These are phyloP conservation scores for Mrakia gelida DNA, from an alignment of 768 basidiomycete genomes.

Conservation along the genomic window DNA sequence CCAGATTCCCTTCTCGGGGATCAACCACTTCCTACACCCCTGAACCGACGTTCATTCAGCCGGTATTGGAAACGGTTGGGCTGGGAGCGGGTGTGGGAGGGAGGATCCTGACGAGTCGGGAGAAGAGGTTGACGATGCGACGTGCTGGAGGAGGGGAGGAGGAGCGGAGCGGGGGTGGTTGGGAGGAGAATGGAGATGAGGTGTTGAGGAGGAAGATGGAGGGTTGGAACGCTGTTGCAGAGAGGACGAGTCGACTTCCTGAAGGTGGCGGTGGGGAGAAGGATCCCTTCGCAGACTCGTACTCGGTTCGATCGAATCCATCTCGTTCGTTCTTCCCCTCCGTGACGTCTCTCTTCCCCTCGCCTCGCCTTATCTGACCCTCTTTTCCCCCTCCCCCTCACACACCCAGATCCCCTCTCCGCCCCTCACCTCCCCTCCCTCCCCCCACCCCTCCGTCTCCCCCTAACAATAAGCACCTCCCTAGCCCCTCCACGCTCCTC, in stretches of 20 bases:
- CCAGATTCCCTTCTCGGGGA: neutral
- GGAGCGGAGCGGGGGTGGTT: neutral
- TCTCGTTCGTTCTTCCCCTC: too few species aligned
- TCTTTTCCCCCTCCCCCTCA: too few species aligned
- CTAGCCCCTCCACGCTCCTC: neutral
- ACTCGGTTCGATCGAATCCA: too few species aligned
- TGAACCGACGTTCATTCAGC: constrained; percentile 1
- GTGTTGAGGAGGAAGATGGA: constrained; percentile 11
- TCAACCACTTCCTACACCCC: neutral
- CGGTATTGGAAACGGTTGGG: neutral
- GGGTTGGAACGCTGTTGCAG: neutral
- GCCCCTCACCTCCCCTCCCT: neutral
- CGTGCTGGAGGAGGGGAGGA: neutral
- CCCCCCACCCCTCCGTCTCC: neutral
- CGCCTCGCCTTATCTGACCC: too few species aligned
- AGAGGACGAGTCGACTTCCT: too few species aligned
- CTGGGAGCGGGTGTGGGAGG: neutral
- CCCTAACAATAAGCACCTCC: neutral
- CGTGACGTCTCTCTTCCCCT: too few species aligned
- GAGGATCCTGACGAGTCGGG: neutral
- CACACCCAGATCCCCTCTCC: too few species aligned
- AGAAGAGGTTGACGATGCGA: constrained; percentile 6
- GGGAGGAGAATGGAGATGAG: neutral
- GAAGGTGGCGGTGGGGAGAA: too few species aligned
- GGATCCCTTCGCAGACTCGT: too few species aligned